Evolutionary conservation across 805 yeast genomes (phyloP).

Genomic region (Metschnikowia noctiluminum): DNA sequence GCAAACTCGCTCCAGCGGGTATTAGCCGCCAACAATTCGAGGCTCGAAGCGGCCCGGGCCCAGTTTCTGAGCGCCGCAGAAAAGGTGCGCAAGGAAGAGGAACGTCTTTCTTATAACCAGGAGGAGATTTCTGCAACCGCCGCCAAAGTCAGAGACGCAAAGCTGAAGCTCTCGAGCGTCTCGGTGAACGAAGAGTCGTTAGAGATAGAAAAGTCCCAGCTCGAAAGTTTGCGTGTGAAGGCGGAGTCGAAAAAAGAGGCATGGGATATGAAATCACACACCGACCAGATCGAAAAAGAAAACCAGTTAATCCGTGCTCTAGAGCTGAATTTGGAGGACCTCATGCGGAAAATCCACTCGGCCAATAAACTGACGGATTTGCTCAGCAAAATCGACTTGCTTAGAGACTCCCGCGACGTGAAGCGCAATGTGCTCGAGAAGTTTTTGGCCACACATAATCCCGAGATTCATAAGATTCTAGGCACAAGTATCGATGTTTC

Average conservation of each 20-base stretch:
- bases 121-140: constrained; percentile 39
- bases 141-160: constrained; percentile 35
- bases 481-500: constrained; percentile 16
- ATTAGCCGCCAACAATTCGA: background rate
- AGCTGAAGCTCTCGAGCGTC: constrained; percentile 35
- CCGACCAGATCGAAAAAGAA: constrained; percentile 32
- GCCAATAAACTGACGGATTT: constrained; percentile 58
- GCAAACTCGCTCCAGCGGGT: background rate
- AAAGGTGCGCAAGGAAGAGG: constrained; percentile 38
- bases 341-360: constrained; percentile 47
- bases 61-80: constrained; percentile 19
- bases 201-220: constrained; percentile 40
- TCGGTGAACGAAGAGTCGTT: constrained; percentile 46
- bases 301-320: constrained; percentile 32
- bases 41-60: constrained; percentile 1
- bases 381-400: constrained; percentile 49
- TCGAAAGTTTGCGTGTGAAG: constrained; percentile 37
- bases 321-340: constrained; percentile 45
- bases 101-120: constrained; percentile 38
- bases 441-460: constrained; percentile 22
- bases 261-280: constrained; percentile 26
- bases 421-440: constrained; percentile 28
- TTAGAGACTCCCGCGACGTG: constrained; percentile 37
- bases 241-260: constrained; percentile 24
- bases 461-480: constrained; percentile 18